Conservation (phyloP, 108 stramenopile genomes). For the Asterionellopsis glacialis region DNA sequence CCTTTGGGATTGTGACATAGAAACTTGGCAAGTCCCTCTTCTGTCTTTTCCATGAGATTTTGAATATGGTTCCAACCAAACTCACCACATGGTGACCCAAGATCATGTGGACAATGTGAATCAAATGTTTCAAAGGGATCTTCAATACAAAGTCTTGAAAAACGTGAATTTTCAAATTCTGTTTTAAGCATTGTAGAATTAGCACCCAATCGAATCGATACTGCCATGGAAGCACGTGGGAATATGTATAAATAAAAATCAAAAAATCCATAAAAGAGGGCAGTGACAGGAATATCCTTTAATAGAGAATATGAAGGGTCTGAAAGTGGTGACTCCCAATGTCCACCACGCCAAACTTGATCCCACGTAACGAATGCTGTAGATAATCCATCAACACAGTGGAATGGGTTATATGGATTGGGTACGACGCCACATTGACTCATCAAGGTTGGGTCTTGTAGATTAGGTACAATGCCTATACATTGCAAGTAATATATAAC, state of each 20-base stretch:
- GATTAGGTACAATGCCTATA: conserved; percentile 61
- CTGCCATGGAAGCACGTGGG: conserved; percentile 34
- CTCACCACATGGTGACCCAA: conserved; percentile 56
- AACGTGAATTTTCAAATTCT: conserved; percentile 28
- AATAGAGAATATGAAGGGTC: too few relatives aligned
- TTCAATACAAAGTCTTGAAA: conserved; percentile 55
- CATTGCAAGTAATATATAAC: conserved; percentile 78
- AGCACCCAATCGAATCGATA: conserved; percentile 50
- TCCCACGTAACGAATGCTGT: conserved; percentile 54
- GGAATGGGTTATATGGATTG: conserved; percentile 49
- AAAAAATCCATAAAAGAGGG: conserved; percentile 71
- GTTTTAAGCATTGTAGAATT: conserved; percentile 40
- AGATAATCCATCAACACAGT: conserved; percentile 57
- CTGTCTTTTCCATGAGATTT: conserved; percentile 15
- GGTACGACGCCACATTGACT: conserved; percentile 28
- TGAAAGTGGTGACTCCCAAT: conserved; percentile 52
- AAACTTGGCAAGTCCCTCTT: neutral
- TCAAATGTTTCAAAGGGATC: conserved; percentile 86
- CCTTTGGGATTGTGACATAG: too few relatives aligned
- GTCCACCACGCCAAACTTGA: conserved; percentile 3
- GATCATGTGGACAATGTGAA: conserved; percentile 73
- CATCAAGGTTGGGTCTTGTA: conserved; percentile 56
- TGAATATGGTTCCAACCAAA: conserved; percentile 32
- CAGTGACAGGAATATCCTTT: conserved; percentile 26
- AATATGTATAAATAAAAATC: conserved; percentile 58